Percentiles rank a stretch among this genome's conserved stretches.
phyloP scores from a whole-genome alignment of 306 rosid genomes.

The Cicer judaicum region DNA sequence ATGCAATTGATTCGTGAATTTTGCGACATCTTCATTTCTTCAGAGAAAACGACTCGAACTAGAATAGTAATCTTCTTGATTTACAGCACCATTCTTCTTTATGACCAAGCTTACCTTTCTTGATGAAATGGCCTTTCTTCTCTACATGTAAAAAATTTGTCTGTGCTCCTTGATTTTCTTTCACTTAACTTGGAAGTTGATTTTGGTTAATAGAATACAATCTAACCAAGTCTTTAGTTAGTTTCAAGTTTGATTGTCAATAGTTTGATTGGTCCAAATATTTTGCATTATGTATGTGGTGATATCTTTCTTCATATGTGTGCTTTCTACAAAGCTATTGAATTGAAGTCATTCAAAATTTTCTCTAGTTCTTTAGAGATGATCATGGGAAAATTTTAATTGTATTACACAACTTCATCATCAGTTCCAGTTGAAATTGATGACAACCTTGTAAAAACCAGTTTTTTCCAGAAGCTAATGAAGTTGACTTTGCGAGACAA shows the following conservation, averaged over 20 bases:
- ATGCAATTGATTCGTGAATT: slow-evolving; percentile 90
- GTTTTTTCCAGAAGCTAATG: slow-evolving; percentile 98
- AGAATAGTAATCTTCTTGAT: slow-evolving; percentile 73
- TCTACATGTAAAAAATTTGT: slow-evolving; percentile 6
- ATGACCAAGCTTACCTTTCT: slow-evolving; percentile 24
- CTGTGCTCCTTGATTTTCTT: slow-evolving; percentile 23
- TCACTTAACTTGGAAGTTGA: slow-evolving; percentile 28
- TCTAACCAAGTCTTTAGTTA: not conserved
- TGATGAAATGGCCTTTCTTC: slow-evolving; percentile 25
- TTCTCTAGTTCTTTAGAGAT: slow-evolving; percentile 37
- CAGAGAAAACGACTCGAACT: slow-evolving; percentile 72
- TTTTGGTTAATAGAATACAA: slow-evolving; percentile 6
- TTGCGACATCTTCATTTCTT: slow-evolving; percentile 59
- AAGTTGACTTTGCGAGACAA: slow-evolving; percentile 86
- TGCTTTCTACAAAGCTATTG: not conserved
- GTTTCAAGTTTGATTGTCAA: slow-evolving; percentile 16
- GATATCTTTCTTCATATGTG: slow-evolving; percentile 18
- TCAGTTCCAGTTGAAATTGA: slow-evolving; percentile 39
- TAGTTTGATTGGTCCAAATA: slow-evolving; percentile 35
- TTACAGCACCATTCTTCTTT: slow-evolving; percentile 35
- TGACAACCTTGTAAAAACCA: slow-evolving; percentile 57
- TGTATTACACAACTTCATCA: slow-evolving; percentile 34
- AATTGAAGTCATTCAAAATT: not conserved
- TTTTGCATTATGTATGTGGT: slow-evolving; percentile 23
- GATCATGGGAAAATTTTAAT: slow-evolving; percentile 12